phyloP scores from a whole-genome alignment of 2,329 filamentous ascomycete genomes.

The Amylocarpus encephaloides region DNA sequence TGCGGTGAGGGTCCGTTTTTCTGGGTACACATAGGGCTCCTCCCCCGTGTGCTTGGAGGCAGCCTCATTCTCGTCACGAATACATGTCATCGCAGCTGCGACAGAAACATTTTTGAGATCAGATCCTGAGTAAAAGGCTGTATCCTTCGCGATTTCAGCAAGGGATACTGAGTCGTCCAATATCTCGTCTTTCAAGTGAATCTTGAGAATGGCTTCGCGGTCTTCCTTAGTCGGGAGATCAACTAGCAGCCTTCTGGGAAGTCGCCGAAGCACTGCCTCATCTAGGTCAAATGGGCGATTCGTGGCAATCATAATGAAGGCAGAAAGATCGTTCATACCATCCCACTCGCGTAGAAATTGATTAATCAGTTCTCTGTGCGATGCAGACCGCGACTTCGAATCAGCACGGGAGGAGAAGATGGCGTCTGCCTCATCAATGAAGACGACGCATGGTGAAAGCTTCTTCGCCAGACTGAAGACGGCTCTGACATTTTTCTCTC shows the following conservation, averaged over 20 bases:
- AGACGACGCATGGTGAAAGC: slow-evolving; percentile 84
- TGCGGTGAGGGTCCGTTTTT: slow-evolving; percentile 56
- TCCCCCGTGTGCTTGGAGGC: slow-evolving; percentile 35
- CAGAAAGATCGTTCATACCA: slow-evolving; percentile 71
- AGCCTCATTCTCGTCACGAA: slow-evolving; percentile 61
- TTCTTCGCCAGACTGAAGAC: slow-evolving; percentile 90
- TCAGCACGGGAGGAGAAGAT: slow-evolving; percentile 74
- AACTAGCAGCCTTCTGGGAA: slow-evolving; percentile 66
- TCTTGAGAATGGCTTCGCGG: slow-evolving; percentile 60
- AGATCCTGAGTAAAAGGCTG: slow-evolving; percentile 73
- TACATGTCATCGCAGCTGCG: slow-evolving; percentile 70
- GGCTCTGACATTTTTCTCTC: slow-evolving; percentile 91
- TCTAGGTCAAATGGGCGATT: slow-evolving; percentile 95
- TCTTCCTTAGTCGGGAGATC: slow-evolving; percentile 64
- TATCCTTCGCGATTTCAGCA: slow-evolving; percentile 55
- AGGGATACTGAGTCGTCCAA: slow-evolving; percentile 57
- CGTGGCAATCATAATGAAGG: slow-evolving; percentile 97
- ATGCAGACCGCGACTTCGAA: slow-evolving; percentile 52
- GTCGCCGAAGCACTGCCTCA: slow-evolving; percentile 71
- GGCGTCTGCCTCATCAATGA: slow-evolving; percentile 94
- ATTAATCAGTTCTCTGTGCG: slow-evolving; percentile 84
- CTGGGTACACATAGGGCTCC: slow-evolving; percentile 50
- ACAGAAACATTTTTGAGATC: slow-evolving; percentile 81
- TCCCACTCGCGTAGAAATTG: slow-evolving; percentile 98
- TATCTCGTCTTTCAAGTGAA: slow-evolving; percentile 63